These are phyloP conservation scores for Vitis hybrid DNA, from an alignment of 177 flowering plant genomes.

Conservation along the genomic window DNA sequence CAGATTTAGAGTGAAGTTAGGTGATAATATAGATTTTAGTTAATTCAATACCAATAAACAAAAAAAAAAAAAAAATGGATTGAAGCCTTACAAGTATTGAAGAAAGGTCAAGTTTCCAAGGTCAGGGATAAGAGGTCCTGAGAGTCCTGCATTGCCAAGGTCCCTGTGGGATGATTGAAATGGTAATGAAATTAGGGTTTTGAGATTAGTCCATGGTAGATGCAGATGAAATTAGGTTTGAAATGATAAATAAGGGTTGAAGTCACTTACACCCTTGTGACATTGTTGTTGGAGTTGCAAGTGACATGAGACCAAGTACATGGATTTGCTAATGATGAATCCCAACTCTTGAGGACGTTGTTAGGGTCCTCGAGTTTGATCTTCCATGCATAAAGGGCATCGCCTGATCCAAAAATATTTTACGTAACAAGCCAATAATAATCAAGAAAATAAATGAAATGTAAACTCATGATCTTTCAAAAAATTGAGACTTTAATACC, in stretches of 20 bases:
- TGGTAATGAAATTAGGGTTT: too few relatives aligned
- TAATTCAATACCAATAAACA: not conserved
- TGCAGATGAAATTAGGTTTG: not conserved
- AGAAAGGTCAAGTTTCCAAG: conserved; percentile 22
- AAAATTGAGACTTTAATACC: accelerated
- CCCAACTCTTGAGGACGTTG: conserved; percentile 36
- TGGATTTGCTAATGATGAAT: conserved; percentile 25
- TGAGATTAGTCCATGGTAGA: too few relatives aligned
- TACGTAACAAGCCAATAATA: too few relatives aligned
- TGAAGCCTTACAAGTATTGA: conserved; percentile 22
- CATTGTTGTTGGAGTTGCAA: conserved; percentile 25
- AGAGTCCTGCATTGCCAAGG: conserved; percentile 24
- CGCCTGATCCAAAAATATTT: conserved; percentile 3
- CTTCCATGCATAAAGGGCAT: conserved; percentile 27
- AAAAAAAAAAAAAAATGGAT: not conserved
- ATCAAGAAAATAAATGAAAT: too few relatives aligned
- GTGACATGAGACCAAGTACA: conserved; percentile 32
- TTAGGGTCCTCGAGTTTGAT: conserved; percentile 22
- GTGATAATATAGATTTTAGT: too few relatives aligned
- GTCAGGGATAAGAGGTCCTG: conserved; percentile 26
- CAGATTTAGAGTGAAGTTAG: not conserved
- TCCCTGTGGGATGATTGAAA: conserved; percentile 11
- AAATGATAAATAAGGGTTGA: not conserved
- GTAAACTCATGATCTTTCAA: too few relatives aligned
- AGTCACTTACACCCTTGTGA: conserved; percentile 24